A percentile compares a stretch with the other conserved stretches of the same genome.
phyloP scores from a whole-genome alignment of 179 eudicot genomes.

The Vitellaria paradoxa region DNA sequence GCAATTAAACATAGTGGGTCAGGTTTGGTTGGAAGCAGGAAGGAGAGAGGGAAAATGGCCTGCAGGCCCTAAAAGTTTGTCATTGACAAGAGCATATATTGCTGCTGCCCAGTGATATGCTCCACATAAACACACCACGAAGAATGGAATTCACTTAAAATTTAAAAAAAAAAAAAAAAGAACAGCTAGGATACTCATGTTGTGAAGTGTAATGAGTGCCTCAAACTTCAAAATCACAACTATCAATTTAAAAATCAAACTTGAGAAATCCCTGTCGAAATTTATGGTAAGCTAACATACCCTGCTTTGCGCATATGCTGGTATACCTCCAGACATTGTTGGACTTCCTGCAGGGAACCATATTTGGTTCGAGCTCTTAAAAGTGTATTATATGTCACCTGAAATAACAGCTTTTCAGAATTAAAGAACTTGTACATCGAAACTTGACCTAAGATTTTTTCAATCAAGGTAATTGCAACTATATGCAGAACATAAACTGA shows the following conservation, averaged over 20 bases:
- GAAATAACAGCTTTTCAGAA: slow-evolving; percentile 19
- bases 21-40: background rate
- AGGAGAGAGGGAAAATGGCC: background rate
- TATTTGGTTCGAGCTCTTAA: slow-evolving; percentile 80
- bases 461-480: background rate
- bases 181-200: background rate
- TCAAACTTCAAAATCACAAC: slow-evolving; percentile 4
- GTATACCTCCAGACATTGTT: slow-evolving; percentile 83
- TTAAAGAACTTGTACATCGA: background rate
- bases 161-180: no score
- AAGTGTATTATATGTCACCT: slow-evolving; percentile 92
- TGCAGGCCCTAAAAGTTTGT: background rate
- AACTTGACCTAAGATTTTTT: background rate
- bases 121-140: background rate
- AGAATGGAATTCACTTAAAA: background rate
- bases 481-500: slow-evolving; percentile 5
- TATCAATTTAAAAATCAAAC: background rate
- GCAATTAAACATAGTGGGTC: background rate
- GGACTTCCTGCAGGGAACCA: slow-evolving; percentile 82
- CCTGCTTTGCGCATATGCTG: slow-evolving; percentile 96
- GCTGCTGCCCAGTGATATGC: no score
- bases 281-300: slow-evolving; percentile 30
- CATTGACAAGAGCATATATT: no score
- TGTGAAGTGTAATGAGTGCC: background rate
- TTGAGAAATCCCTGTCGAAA: background rate